A percentile compares a stretch with the other conserved stretches of the same genome.
phyloP scores from a whole-genome alignment of 176 grass and related monocot genomes.

The Pharus latifolius region DNA sequence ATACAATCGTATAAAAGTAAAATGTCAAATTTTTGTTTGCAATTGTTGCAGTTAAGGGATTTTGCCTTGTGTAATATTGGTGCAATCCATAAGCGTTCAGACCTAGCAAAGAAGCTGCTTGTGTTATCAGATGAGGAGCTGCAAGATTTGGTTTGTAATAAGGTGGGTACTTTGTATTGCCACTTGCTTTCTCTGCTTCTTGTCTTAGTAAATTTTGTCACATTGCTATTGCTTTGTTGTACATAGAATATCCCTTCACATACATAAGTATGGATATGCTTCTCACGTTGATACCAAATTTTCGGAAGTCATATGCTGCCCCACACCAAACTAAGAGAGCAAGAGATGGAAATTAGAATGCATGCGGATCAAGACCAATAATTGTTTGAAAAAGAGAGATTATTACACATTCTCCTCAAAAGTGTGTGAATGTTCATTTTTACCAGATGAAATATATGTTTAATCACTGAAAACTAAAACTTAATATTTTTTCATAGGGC shows the following conservation, averaged over 20 bases:
- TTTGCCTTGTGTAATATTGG: conserved; percentile 85
- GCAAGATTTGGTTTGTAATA: conserved; percentile 76
- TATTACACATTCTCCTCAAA: conserved; percentile 1
- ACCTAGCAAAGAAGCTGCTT: conserved; percentile 84
- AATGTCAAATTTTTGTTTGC: background rate
- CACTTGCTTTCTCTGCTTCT: background rate
- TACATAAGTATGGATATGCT: background rate
- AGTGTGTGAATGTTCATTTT: background rate
- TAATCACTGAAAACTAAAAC: background rate
- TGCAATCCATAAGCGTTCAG: conserved; percentile 86
- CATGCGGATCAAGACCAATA: background rate
- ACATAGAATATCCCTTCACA: background rate
- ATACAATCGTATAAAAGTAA: background rate
- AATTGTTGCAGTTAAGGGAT: conserved; percentile 50
- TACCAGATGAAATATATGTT: background rate
- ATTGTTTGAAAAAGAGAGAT: background rate
- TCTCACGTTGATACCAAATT: background rate
- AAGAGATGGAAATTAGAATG: background rate
- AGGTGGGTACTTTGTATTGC: conserved; percentile 41
- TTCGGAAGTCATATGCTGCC: background rate
- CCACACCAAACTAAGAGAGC: background rate
- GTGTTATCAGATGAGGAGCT: conserved; percentile 76
- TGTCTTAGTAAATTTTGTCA: conserved; percentile 5
- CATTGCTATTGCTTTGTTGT: conserved; percentile 7
- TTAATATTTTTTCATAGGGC: background rate